phyloP scores from a whole-genome alignment of 495 filamentous ascomycete genomes.

The Neurospora sp. region DNA sequence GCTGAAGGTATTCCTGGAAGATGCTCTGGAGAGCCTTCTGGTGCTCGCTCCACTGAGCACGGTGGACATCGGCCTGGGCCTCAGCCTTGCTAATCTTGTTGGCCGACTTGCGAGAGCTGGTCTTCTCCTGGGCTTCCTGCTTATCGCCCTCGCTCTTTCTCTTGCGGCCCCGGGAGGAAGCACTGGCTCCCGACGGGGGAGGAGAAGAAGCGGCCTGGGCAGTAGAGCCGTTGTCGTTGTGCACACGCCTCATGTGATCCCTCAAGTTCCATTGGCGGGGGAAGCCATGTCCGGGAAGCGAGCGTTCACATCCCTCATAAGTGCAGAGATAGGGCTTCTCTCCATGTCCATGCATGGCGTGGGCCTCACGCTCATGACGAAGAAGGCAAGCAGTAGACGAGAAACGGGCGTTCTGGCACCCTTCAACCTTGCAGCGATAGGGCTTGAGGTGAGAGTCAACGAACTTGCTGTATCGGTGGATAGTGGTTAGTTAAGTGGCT shows the following conservation, averaged over 20 bases:
- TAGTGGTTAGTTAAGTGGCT: slow-evolving; percentile 21
- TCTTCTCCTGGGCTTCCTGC: slow-evolving; percentile 21
- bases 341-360: slow-evolving; percentile 89
- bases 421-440: slow-evolving; percentile 75
- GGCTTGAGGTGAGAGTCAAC: slow-evolving; percentile 91
- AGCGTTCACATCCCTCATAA: slow-evolving; percentile 74
- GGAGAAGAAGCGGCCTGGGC: slow-evolving; percentile 28
- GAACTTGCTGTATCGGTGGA: slow-evolving; percentile 59
- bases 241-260: slow-evolving; percentile 91
- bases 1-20: slow-evolving; percentile 30
- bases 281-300: slow-evolving; percentile 71
- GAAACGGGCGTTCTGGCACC: slow-evolving; percentile 70
- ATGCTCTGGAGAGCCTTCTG: slow-evolving; percentile 35
- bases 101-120: slow-evolving; percentile 32
- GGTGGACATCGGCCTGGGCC: slow-evolving; percentile 21
- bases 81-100: slow-evolving; percentile 18
- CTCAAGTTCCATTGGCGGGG: slow-evolving; percentile 86
- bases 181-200: slow-evolving; percentile 17
- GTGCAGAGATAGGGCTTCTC: slow-evolving; percentile 81
- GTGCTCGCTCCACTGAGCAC: slow-evolving; percentile 38
- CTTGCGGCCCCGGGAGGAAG: slow-evolving; percentile 35
- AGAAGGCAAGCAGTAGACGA: slow-evolving; percentile 92
- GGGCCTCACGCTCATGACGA: slow-evolving; percentile 87
- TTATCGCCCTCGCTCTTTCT: slow-evolving; percentile 38
- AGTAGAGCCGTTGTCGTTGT: slow-evolving; percentile 56